Base-by-base conservation (phyloP, 2,329 filamentous ascomycete genomes). In the Arthrobotrys sphaeroides region DNA sequence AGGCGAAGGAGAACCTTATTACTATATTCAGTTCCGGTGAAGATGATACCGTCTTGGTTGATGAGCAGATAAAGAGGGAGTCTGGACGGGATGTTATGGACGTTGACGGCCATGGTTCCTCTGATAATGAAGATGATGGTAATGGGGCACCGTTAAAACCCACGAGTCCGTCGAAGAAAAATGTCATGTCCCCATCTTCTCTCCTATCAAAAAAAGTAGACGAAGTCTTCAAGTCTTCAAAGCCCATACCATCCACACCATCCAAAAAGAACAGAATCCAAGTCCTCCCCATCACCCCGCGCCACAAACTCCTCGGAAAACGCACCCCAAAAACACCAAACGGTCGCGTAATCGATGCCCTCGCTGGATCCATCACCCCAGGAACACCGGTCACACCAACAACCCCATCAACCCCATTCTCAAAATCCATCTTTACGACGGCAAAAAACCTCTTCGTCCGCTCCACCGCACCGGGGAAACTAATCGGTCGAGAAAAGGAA, bases 401-500 rank as follows among this genome's bases (percentile, higher is more conserved):
- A n/a, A n/a, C n/a, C n/a, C n/a, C n/a, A n/a, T n/a, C n/a, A n/a
- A n/a, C n/a, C n/a, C n/a, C n/a, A n/a, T 7, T 77, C 79, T 0
- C 78, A 62, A n/a, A 95, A n/a, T n/a, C 93, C 0, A 86, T 97
- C 38, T 98, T 97, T 82, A 93, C 95, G 77, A 87, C 90, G 74
- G 95, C 93, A 13, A 89, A 94, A 28, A 93, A 97, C 80, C 84
- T 96, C 1, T 99, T 99, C 81, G 90, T 91, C 5, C 89, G 93
- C 57, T 91, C 91, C 77, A 89, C 90, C 6, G 89, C 90, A 67
- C 91, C 92, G 0, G 89, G 90, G 1, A 87, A 89, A 78, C 85
- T 97, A 10, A 86, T 96, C 67, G 94, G 94, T 55, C 89, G 94
- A 49, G 92, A 96, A 28, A 84, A 83, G 57, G 88, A 91, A 82